These are phyloP conservation scores for Penicillium sp. DNA, from an alignment of 2,329 filamentous ascomycete genomes.

Conservation along the genomic window DNA sequence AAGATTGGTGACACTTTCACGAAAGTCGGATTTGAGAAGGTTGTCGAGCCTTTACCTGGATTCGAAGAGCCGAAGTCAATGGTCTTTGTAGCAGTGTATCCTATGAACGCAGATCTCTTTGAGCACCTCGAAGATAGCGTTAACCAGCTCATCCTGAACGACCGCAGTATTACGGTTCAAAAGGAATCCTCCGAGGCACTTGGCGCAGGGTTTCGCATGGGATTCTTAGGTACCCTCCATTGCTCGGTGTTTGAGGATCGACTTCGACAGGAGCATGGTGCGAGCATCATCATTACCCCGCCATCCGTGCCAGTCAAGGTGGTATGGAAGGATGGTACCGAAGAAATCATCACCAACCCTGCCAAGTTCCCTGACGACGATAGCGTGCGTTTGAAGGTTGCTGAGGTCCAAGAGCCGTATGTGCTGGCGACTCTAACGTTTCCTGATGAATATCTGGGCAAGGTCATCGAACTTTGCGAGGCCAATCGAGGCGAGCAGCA, in stretches of 20 bases:
- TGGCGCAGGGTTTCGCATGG: constrained; percentile 89
- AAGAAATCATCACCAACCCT: constrained; percentile 81
- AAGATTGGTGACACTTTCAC: constrained; percentile 97
- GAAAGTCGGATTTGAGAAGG: constrained; percentile 72
- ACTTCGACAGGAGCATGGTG: constrained; percentile 88
- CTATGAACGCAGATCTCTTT: constrained; percentile 87
- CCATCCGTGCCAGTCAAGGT: constrained; percentile 93
- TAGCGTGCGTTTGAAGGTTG: constrained; percentile 57
- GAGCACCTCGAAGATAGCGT: constrained; percentile 90
- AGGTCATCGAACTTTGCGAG: constrained; percentile 94
- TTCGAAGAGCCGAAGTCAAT: constrained; percentile 98
- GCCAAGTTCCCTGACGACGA: constrained; percentile 83
- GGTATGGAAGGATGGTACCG: constrained; percentile 74
- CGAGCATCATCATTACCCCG: constrained; percentile 94
- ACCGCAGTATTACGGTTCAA: constrained; percentile 88
- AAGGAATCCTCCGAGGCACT: constrained; percentile 95
- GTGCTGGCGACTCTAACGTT: constrained; percentile 85
- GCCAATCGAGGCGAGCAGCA: constrained; percentile 84
- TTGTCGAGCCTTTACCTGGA: constrained; percentile 80
- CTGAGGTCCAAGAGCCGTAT: constrained; percentile 72
- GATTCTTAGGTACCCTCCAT: constrained; percentile 94
- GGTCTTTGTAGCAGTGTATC: constrained; percentile 98
- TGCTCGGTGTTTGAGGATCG: constrained; percentile 99
- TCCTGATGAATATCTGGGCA: constrained; percentile 90
- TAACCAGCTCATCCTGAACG: constrained; percentile 89